Base-by-base conservation (phyloP, 2,329 filamentous ascomycete species). In the Ambrosiella xylebori region DNA sequence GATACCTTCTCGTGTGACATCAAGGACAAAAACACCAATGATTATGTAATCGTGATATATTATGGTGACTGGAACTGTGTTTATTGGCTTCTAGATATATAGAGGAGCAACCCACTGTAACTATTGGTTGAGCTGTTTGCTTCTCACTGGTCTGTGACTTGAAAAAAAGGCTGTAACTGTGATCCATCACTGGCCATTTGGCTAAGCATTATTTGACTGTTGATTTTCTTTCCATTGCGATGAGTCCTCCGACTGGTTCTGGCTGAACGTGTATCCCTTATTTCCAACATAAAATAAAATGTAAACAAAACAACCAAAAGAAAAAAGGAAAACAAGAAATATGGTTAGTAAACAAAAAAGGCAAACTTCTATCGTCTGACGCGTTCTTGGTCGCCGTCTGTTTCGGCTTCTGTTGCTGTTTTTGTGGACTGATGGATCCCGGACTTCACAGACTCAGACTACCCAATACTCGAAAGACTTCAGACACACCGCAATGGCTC, bases 251-350 rank as follows among this genome's bases (percentile, higher is more conserved):
- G 27, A 27, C 27, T 27, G 27, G 27, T 27, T 27, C 27, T 3
- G 27, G 27, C 27, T 27, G 4, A 27, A 27, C 27, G 27, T 27
- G 27, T 27, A 27, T 27, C 27, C 27, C 4, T 5, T 27, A 5
- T 27, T 41, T 41, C 8, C 38, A 54, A 54, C 7, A 37, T 13
- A 57, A 52, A 37, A 57, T 51, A 38, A 15, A 15, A 44, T 38
- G n/a, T 2, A 54, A 40, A 54, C 3, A 45, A 50, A 37, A 51
- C 51, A 50, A 37, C 17, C 51, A 44, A 53, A 49, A 39, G 17
- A 56, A 59, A 35, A 47, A 51, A 15, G 8, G 50, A 17, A 41
- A 37, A 35, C 37, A 58, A 60, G 54, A 55, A n/a, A 57, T 37
- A 27, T 27, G 27, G 27, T 2, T 27, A 27, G 27, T 27, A 27